These are phyloP conservation scores for Suhomyces terraborum DNA, from an alignment of 1,139 yeast species.

Conservation along the genomic window DNA sequence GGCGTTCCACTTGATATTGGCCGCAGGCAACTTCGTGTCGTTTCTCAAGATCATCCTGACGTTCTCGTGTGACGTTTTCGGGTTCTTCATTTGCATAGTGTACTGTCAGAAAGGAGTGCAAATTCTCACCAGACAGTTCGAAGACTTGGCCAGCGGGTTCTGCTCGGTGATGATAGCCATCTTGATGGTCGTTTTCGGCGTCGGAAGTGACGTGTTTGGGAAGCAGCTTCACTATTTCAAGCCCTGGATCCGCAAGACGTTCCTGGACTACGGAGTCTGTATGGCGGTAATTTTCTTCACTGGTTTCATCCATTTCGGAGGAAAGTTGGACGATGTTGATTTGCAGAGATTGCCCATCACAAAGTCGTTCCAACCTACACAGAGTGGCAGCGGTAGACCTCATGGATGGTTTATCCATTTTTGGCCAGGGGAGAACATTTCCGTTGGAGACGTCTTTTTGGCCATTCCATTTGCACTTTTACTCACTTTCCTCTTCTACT, in stretches of 20 bases:
- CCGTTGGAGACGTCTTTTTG: slow-evolving; percentile 74
- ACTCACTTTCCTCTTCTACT: slow-evolving; percentile 80
- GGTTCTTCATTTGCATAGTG: slow-evolving; percentile 86
- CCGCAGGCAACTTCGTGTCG: slow-evolving; percentile 68
- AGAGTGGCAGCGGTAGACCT: slow-evolving; percentile 36
- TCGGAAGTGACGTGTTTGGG: slow-evolving; percentile 63
- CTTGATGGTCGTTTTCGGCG: slow-evolving; percentile 73
- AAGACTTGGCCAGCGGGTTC: slow-evolving; percentile 61
- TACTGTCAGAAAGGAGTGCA: slow-evolving; percentile 91
- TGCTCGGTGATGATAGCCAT: slow-evolving; percentile 75
- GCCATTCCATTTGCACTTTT: slow-evolving; percentile 92
- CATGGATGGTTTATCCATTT: slow-evolving; percentile 79
- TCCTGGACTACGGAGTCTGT: slow-evolving; percentile 87
- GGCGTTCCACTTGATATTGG: slow-evolving; percentile 75
- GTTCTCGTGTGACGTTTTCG: slow-evolving; percentile 92
- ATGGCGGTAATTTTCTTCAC: slow-evolving; percentile 83
- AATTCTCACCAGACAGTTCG: slow-evolving; percentile 71
- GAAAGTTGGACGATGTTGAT: slow-evolving; percentile 52
- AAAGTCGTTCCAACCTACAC: slow-evolving; percentile 74
- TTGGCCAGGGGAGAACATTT: slow-evolving; percentile 62
- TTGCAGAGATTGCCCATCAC: slow-evolving; percentile 72
- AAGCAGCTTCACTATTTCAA: slow-evolving; percentile 59
- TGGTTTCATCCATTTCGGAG: slow-evolving; percentile 89
- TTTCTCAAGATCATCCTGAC: slow-evolving; percentile 72
- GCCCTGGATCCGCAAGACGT: slow-evolving; percentile 61